Evolutionary conservation across 495 filamentous ascomycete genomes (phyloP).

Genomic region (Pyrenula aspistea): DNA sequence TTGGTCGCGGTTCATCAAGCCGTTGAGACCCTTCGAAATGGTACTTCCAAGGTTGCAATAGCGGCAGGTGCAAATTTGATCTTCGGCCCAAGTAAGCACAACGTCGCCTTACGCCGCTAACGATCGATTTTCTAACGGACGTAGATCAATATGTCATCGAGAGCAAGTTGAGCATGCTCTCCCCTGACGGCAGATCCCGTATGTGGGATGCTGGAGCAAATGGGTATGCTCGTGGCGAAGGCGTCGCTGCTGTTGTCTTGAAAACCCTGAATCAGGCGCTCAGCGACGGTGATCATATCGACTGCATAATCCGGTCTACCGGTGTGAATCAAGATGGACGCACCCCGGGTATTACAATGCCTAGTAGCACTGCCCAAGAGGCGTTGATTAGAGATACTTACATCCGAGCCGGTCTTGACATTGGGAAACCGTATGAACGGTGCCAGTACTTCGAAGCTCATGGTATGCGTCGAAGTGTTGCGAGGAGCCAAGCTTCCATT

Average conservation of each 20-base stretch:
- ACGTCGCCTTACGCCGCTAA: conserved; percentile 26
- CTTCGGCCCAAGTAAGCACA: conserved; percentile 9
- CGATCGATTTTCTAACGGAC: conserved; percentile 49
- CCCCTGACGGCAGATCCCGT: conserved; percentile 9
- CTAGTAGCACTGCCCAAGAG: conserved; percentile 19
- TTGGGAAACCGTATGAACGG: conserved; percentile 11
- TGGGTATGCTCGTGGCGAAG: conserved; percentile 27
- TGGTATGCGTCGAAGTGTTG: conserved; percentile 2
- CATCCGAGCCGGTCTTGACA: conserved; percentile 20
- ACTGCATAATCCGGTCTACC: conserved; percentile 23
- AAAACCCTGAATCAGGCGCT: conserved; percentile 15
- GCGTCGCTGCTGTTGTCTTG: conserved; percentile 18
- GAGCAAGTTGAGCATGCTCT: conserved; percentile 14
- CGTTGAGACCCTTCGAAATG: conserved; percentile 13
- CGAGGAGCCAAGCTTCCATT: too few species aligned
- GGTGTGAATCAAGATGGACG: conserved; percentile 27
- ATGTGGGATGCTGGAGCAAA: conserved; percentile 23
- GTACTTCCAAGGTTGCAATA: conserved; percentile 16
- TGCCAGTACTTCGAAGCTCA: conserved; percentile 29
- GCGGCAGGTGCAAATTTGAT: conserved; percentile 19
- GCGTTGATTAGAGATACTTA: conserved; percentile 23
- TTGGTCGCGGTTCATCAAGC: conserved; percentile 24
- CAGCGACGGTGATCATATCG: conserved; percentile 21
- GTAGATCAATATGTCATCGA: conserved; percentile 8
- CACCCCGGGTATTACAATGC: conserved; percentile 24